Percentiles rank a stretch among this genome's conserved stretches.
These are phyloP conservation scores for Aspergillus ellipticus DNA, from an alignment of 495 filamentous ascomycete genomes.

Conservation along the genomic window DNA sequence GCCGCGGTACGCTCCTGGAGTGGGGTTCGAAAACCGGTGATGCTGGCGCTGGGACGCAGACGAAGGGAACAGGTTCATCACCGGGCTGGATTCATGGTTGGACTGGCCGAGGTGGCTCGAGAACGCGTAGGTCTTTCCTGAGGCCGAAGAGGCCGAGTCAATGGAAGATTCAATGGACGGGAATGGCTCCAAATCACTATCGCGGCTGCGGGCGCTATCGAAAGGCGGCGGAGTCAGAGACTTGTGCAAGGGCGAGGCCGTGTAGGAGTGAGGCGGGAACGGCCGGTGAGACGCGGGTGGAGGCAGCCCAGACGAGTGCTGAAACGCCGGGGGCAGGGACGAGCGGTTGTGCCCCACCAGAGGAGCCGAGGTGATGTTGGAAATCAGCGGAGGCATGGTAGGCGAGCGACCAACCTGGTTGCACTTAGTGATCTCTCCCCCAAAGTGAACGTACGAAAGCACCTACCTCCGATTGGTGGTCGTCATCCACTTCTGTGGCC, in stretches of 20 bases:
- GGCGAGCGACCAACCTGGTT: slow-evolving; percentile 60
- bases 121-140: slow-evolving; percentile 64
- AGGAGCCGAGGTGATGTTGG: slow-evolving; percentile 41
- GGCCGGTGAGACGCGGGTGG: slow-evolving; percentile 43
- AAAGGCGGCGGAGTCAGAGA: slow-evolving; percentile 77
- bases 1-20: slow-evolving; percentile 38
- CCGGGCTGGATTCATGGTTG: slow-evolving; percentile 48
- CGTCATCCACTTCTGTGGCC: slow-evolving; percentile 82
- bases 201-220: slow-evolving; percentile 50
- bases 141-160: slow-evolving; percentile 49
- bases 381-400: slow-evolving; percentile 44
- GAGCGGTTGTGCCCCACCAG: slow-evolving; percentile 55
- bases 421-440: slow-evolving; percentile 7
- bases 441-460: not conserved
- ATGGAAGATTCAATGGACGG: slow-evolving; percentile 75
- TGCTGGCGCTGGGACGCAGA: slow-evolving; percentile 40
- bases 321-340: slow-evolving; percentile 69
- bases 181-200: slow-evolving; percentile 68
- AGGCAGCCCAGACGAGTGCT: slow-evolving; percentile 30
- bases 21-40: slow-evolving; percentile 48
- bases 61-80: slow-evolving; percentile 37
- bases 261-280: slow-evolving; percentile 67
- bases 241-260: slow-evolving; percentile 82
- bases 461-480: slow-evolving; percentile 62
- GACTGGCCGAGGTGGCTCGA: slow-evolving; percentile 41